phyloP scores from a whole-genome alignment of 495 filamentous ascomycete species.

The Astrocystis sublimbata region DNA sequence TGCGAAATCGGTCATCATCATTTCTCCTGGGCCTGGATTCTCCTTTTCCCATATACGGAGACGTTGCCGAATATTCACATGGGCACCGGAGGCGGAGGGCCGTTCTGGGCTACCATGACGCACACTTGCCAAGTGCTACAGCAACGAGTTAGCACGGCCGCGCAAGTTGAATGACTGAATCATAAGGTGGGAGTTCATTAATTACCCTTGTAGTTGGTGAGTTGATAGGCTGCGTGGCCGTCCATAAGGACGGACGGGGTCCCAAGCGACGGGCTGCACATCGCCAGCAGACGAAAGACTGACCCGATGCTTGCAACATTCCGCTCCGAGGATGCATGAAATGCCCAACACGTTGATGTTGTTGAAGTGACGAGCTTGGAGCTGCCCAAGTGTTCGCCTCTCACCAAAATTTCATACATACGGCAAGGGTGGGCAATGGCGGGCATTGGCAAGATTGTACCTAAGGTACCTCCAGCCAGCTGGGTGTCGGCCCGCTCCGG shows the following conservation, averaged over 20 bases:
- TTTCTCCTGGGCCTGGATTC: constrained; percentile 37
- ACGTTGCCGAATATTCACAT: constrained; percentile 46
- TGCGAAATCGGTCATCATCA: constrained; percentile 36
- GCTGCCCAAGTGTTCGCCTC: not conserved
- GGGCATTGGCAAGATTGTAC: too few species aligned
- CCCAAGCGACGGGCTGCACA: constrained; percentile 21
- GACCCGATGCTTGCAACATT: constrained; percentile 28
- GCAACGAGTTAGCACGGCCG: constrained; percentile 8
- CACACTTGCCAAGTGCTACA: constrained; percentile 27
- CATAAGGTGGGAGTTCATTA: not conserved
- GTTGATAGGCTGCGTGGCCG: not conserved
- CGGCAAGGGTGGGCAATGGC: not conserved
- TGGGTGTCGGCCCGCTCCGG: too few species aligned
- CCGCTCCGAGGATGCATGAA: not conserved
- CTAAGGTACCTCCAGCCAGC: too few species aligned
- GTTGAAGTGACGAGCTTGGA: not conserved
- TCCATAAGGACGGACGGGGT: not conserved
- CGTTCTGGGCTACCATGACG: not conserved
- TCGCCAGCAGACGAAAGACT: constrained; percentile 33
- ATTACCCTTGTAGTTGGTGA: constrained; percentile 27
- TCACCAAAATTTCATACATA: not conserved
- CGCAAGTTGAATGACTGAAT: not conserved
- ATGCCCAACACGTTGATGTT: not conserved
- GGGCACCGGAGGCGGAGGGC: not conserved
- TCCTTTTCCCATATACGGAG: constrained; percentile 58